Base-by-base conservation (phyloP, 352 stramenopile genomes). In the Globisporangium camurandrum region DNA sequence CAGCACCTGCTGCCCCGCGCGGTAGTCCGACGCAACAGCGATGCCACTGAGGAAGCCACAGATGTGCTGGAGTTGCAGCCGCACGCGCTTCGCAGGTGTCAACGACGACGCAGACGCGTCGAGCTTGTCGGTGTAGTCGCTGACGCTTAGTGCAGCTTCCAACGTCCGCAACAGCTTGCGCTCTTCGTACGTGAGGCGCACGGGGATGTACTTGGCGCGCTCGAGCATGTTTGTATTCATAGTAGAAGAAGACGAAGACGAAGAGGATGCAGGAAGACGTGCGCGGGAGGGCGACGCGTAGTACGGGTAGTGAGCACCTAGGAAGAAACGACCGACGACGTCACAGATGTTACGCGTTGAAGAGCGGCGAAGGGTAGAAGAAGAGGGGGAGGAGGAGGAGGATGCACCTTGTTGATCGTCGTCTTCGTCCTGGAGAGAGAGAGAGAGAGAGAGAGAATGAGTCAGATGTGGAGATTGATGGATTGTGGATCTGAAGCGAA, bases 151-250 rank as follows among this genome's bases (percentile, higher is more conserved):
- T 45, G 95, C 82, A 0, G 92, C 92, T 61, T 98, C 92, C n/a
- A 98, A 78, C 23, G 94, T 81, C 27, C 91, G 84, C 56, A 98
- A 62, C 45, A 96, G 74, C 75, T 96, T 97, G 51, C 95, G 85
- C 64, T 98, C 93, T 48, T 96, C 89, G 57, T 97, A 94, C 27
- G 84, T 97, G 28, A 98, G 75, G 19, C 95, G 88, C 56, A 98
- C 64, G n/a, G 95, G 95, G 51, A 98, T 98, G 68, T 87, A 98
- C 70, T 97, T 97, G 60, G 92, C 81, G 50, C 95, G 81, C 61
- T 97, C 91, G 31, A 85, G 63, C 62, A 97, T 85, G 19, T 62
- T 46, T 4, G 44, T 36, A 28, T n/a, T n/a, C n/a, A n/a, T n/a
- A n/a, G n/a, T n/a, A n/a, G n/a, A n/a, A n/a, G n/a, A n/a, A n/a